Percentiles rank a stretch among this genome's conserved stretches.
These are phyloP conservation scores for Dryas integrifolia DNA, from an alignment of 331 rosid species.

Conservation along the genomic window DNA sequence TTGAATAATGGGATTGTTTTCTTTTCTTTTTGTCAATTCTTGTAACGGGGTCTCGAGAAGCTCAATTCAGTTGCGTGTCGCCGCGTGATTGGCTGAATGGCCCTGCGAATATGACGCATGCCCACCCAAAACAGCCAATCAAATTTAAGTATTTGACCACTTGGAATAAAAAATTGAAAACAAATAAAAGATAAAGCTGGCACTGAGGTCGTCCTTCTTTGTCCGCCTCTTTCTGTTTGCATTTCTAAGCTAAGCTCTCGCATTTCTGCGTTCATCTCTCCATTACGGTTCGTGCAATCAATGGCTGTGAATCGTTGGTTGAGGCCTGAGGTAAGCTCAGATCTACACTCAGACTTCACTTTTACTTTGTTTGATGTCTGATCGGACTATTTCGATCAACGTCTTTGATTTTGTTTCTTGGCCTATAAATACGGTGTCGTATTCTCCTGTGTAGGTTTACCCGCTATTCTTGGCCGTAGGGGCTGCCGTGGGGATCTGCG, in stretches of 20 bases:
- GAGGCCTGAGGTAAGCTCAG: slow-evolving; percentile 68
- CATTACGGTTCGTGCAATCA: slow-evolving; percentile 1
- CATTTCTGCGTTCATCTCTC: neutral
- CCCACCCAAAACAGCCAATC: slow-evolving; percentile 15
- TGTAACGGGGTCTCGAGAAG: neutral
- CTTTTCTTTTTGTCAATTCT: too few species aligned
- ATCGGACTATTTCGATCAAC: neutral
- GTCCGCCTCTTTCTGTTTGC: neutral
- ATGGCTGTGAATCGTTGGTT: slow-evolving; percentile 70
- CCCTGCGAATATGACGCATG: neutral
- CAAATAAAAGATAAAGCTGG: neutral
- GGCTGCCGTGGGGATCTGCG: slow-evolving; percentile 82
- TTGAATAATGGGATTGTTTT: too few species aligned
- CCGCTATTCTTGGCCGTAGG: slow-evolving; percentile 84
- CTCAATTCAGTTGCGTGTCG: neutral
- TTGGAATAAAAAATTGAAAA: neutral
- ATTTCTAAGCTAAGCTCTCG: neutral
- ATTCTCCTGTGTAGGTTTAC: slow-evolving; percentile 51
- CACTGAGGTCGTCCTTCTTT: neutral
- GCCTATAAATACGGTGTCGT: neutral
- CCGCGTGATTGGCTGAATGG: neutral
- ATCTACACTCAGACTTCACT: slow-evolving; percentile 17
- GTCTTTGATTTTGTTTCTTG: neutral
- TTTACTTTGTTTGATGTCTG: neutral
- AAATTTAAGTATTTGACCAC: neutral